These are phyloP conservation scores for Hemerocallis citrina DNA, from an alignment of 106 monocot genomes.

Conservation along the genomic window DNA sequence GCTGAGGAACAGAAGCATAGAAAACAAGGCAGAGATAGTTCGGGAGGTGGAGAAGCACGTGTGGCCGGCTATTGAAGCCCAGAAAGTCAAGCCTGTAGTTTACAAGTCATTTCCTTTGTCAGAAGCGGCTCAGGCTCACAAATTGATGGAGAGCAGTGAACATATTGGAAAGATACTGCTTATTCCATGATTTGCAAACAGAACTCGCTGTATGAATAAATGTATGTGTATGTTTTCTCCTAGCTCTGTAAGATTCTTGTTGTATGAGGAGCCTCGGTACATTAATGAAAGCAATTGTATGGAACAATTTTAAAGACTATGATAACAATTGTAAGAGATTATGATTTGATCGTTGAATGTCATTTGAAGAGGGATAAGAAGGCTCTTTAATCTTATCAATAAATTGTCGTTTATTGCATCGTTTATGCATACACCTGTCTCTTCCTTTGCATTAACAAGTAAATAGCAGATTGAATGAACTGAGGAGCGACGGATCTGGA, in stretches of 20 bases:
- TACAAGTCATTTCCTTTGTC: slow-evolving; percentile 62
- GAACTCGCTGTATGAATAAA: not conserved
- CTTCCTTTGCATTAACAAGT: too few species aligned
- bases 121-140: slow-evolving; percentile 77
- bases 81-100: slow-evolving; percentile 77
- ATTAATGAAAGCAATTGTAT: too few species aligned
- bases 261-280: not conserved
- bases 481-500: too few species aligned
- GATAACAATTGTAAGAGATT: too few species aligned
- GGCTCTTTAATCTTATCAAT: too few species aligned
- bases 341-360: too few species aligned
- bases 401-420: too few species aligned
- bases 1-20: slow-evolving; percentile 45
- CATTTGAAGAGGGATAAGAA: too few species aligned
- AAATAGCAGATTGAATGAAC: too few species aligned
- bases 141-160: slow-evolving; percentile 70
- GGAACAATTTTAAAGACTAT: too few species aligned
- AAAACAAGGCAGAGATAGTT: slow-evolving; percentile 76
- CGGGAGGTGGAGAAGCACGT: slow-evolving; percentile 81
- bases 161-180: slow-evolving; percentile 89
- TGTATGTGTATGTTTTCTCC: not conserved
- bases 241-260: not conserved
- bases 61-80: slow-evolving; percentile 76
- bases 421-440: too few species aligned
- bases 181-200: slow-evolving; percentile 39